Percentiles rank a stretch among this genome's conserved stretches.
Evolutionary conservation across 2,329 filamentous ascomycete species (phyloP).

Genomic region (Penicillium thymicola): DNA sequence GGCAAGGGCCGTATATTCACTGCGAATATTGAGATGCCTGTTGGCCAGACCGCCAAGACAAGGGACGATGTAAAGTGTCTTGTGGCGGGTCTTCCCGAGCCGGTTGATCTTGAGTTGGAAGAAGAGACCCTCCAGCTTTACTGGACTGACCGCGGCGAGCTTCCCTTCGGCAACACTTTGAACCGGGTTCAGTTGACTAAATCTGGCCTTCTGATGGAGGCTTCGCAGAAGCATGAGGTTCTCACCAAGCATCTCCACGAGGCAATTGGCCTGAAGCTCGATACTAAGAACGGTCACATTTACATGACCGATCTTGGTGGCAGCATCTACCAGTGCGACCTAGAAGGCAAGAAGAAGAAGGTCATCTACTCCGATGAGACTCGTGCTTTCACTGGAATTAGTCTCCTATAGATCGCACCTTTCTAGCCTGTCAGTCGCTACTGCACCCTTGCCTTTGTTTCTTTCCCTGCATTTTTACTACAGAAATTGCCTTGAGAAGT

Average conservation of each 20-base stretch:
- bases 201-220: neutral
- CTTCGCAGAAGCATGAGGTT: constrained; percentile 3
- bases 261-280: constrained; percentile 26
- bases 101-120: constrained; percentile 57
- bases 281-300: constrained; percentile 17
- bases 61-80: constrained; percentile 47
- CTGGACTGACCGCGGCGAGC: constrained; percentile 61
- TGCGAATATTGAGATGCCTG: constrained; percentile 45
- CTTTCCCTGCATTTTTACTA: neutral
- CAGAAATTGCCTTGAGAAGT: too few species aligned
- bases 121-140: constrained; percentile 46
- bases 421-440: neutral
- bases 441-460: neutral
- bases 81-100: constrained; percentile 49
- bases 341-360: constrained; percentile 10
- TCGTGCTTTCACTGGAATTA: constrained; percentile 15
- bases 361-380: constrained; percentile 5
- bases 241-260: constrained; percentile 27
- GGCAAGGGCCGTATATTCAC: constrained; percentile 53
- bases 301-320: constrained; percentile 31
- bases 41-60: constrained; percentile 29
- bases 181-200: constrained; percentile 38
- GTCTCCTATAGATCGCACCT: neutral
- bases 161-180: constrained; percentile 53
- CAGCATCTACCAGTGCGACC: constrained; percentile 23